Base-by-base conservation (phyloP, 2,329 filamentous ascomycete species). In the Didymella glomerata region DNA sequence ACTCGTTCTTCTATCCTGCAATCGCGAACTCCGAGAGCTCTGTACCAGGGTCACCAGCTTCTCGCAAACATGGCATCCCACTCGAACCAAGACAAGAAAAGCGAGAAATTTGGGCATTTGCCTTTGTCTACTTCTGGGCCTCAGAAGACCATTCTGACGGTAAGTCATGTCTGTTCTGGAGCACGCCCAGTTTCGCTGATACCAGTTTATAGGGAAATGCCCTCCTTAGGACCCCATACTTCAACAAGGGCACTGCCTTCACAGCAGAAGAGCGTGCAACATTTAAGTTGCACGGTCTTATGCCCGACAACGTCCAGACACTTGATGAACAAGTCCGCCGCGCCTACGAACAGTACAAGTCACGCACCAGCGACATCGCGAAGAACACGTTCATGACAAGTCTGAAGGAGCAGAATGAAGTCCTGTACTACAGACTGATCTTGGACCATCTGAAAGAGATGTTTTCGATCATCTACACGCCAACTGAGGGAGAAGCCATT, bases 301-400 rank as follows among this genome's bases (percentile, higher is more conserved):
- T 96, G 0, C 93, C 93, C 0, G 82, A 85, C 9, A 85, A 88
- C 69, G 80, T 92, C 7, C 90, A 94, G 71, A 90, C 86, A 0
- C 83, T 96, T 5, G 89, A 93, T 4, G 86, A 92, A 69, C 93
- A 96, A 73, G 86, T 86, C 48, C 79, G 86, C 56, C 85, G 93
- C 24, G 92, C 93, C 1, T 96, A 96, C 74, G 79, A 92, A 66
- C 93, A 97, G 73, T 96, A 93, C 77, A 80, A 78, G 20, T 85
- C 82, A 2, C 82, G 85, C 3, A 73, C 78, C 0, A 85, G 89
- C 72, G 85, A 89, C 63, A 78, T 96, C 36, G 88, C 89, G 38
- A 96, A 95, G 80, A 96, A 96, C 68, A 93, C 91, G 0, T 96
- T 96, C 72, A 84, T 96, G 82, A 91, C 90, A 0, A 92, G 89